These are phyloP conservation scores for Geotrichum restrictum DNA, from an alignment of 1,139 yeast species.

Conservation along the genomic window DNA sequence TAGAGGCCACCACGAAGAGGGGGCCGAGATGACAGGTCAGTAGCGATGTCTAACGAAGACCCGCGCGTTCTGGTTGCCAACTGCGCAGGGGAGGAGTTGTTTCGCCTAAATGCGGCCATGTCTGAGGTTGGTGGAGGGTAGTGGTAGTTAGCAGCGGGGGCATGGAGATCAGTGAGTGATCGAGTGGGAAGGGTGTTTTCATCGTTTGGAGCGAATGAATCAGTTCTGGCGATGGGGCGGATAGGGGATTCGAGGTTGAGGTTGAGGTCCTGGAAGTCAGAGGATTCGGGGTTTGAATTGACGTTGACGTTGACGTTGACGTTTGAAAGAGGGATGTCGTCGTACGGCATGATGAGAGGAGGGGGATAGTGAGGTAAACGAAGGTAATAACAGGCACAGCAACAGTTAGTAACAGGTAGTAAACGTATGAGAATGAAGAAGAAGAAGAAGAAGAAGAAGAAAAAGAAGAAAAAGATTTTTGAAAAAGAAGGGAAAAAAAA, in stretches of 20 bases:
- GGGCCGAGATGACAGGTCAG: background rate
- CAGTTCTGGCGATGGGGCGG: background rate
- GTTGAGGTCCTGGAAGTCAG: background rate
- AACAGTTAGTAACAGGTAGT: no score
- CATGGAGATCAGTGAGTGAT: background rate
- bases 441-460: background rate
- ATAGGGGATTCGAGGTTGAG: background rate
- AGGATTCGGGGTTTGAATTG: background rate
- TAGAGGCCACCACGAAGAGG: background rate
- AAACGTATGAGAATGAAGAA: background rate
- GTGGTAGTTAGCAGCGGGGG: background rate
- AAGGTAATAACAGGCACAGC: no score
- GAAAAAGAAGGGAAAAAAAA: no score
- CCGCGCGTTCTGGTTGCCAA: background rate
- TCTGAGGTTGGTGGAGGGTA: background rate
- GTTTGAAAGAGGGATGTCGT: slow-evolving; percentile 11
- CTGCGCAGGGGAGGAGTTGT: slow-evolving; percentile 1
- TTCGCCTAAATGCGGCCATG: background rate
- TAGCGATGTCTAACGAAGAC: no score
- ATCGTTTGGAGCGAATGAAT: slow-evolving; percentile 8
- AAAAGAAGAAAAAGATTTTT: background rate
- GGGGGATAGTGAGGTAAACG: background rate
- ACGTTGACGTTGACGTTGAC: background rate
- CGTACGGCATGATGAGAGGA: background rate
- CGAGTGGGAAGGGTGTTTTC: slow-evolving; percentile 4